Base-by-base conservation (phyloP, 73 alveolate genomes). In the Paramecium sonneborni region DNA sequence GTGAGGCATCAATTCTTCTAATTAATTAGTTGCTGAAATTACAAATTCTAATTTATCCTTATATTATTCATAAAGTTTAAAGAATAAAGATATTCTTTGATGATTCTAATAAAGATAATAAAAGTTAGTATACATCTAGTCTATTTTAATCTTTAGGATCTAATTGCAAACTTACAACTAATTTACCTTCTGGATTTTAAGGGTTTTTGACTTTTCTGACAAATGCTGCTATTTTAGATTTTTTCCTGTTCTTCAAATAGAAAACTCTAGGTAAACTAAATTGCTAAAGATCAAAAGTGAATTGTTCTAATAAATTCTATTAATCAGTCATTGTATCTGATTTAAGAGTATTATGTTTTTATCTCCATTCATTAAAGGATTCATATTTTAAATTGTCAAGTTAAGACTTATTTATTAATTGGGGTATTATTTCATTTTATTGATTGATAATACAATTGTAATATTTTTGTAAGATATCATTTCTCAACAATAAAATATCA, bases 1-100 rank as follows among this genome's bases (percentile, higher is more conserved):
- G 41, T 79, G 90, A 43, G 90, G 90, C 28, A 79, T 3, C n/a
- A 79, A 43, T 34, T 79, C 90, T 46, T 79, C 69, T 24, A 79
- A 38, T 46, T 79, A 44, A 79, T 79, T 46, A 5, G 90, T 43
- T 5, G 69, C 69, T 43, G 90, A 39, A 12, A 79, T 79, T 1
- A 79, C 74, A 79, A 43, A 79, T 6, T 37, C 35, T 18, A 38
- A 41, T 43, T 24, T 39, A 41, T 79, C 72, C 30, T 44, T 23
- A 39, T 43, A 79, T 23, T 79, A 41, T 4, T 79, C 39, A 46
- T 79, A 79, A 5, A 79, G 32, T 24, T 79, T 79, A 79, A 79
- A 79, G n/a, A 79, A 79, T 44, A 41, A 9, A 11, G 28, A 43
- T 20, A 79, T 20, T 18, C 90, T 79, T 30, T 9, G 9, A 6